Base-by-base conservation (phyloP, 2,329 filamentous ascomycete genomes). In the Hypoxylon sp. region DNA sequence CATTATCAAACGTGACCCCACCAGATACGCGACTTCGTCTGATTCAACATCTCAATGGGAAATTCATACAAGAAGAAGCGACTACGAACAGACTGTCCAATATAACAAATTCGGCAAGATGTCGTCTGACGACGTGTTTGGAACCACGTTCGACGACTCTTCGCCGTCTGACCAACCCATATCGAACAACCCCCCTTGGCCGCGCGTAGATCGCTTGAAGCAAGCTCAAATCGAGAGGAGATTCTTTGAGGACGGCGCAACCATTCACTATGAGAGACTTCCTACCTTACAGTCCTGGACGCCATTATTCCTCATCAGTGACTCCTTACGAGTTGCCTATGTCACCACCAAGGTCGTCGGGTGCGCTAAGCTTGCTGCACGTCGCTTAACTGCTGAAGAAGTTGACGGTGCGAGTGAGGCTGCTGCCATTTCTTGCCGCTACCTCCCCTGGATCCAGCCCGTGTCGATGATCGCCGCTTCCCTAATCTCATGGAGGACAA, bases 381-480 rank as follows among this genome's bases (percentile, higher is more conserved):
- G 74, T 16, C 73, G 58, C 33, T 63, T 78, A 44, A 74, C 70
- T 8, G 68, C 71, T 22, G 5, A 42, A 14, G 77, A 79, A 58
- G 67, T 72, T 22, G 69, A 74, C 48, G 73, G 69, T 48, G 56
- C 77, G 28, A 64, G 66, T 3, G 67, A 77, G 30, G 64, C 73
- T 52, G 32, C 61, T 14, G 65, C 42, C 26, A 4, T 30, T 24
- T 71, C 79, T 20, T 71, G 75, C 45, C 77, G 72, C 33, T 77
- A 75, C n/a, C 59, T 75, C 5, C 61, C 73, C 11, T 77, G 74
- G 68, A 71, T 73, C 53, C 67, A 72, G 61, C 72, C 76, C 16
- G 64, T 76, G 20, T 62, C 72, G 1, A 1, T 70, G 0, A 70
- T 61, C 16, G 12, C 75, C 1, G 73, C 78, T 4, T 60, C 53